Conservation (phyloP, 345 rosid genomes). For the Aegle marmelos region DNA sequence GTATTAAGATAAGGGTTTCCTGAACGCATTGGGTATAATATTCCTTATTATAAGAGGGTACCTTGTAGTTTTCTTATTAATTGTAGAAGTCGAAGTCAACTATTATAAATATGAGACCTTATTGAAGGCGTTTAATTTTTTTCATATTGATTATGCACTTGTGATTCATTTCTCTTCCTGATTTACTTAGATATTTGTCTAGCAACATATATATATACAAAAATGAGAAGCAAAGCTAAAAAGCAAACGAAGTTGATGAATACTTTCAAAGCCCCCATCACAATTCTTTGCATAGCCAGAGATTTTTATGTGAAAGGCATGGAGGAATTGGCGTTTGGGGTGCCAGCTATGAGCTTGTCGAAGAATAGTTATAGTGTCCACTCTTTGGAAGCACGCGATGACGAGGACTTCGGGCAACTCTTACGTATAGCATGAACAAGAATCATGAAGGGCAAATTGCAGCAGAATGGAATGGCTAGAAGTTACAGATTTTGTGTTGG, state of each 20-base stretch:
- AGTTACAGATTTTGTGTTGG: constrained; percentile 47
- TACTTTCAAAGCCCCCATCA: background rate
- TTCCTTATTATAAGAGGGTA: too few species aligned
- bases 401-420: background rate
- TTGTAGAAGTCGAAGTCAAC: too few species aligned
- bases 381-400: background rate
- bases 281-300: constrained; percentile 13
- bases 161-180: background rate
- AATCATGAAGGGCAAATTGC: background rate
- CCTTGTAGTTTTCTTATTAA: too few species aligned
- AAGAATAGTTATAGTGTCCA: background rate
- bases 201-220: background rate
- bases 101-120: too few species aligned
- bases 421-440: background rate
- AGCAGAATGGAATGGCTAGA: constrained; percentile 18
- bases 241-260: constrained; percentile 4
- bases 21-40: too few species aligned
- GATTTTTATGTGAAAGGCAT: constrained; percentile 14
- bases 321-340: background rate
- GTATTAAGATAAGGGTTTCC: too few species aligned
- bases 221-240: constrained; percentile 15
- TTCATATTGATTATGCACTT: too few species aligned
- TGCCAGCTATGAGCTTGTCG: background rate
- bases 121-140: too few species aligned
- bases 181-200: background rate